phyloP scores from a whole-genome alignment of 257 asterid genomes.

The Nicotiana tabacum region DNA sequence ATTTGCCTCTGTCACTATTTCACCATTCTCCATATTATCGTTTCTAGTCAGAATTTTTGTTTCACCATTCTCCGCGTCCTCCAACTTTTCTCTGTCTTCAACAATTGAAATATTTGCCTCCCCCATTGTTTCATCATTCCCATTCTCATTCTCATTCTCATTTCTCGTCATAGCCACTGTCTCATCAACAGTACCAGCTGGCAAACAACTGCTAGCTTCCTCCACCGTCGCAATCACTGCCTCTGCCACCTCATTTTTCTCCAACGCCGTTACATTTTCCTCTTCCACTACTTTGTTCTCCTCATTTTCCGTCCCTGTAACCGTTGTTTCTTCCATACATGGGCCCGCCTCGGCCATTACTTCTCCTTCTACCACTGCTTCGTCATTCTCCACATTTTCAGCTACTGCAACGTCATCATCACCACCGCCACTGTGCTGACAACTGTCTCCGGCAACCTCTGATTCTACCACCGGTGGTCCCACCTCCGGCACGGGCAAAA shows the following conservation, averaged over 20 bases:
- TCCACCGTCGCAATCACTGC: neutral
- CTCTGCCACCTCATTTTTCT: constrained; percentile 9
- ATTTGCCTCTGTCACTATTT: neutral
- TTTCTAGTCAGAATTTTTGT: neutral
- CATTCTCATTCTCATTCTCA: neutral
- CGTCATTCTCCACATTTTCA: no score
- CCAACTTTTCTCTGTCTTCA: no score
- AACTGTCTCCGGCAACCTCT: neutral
- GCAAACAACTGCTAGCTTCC: neutral
- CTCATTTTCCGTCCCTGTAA: neutral
- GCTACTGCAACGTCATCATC: neutral
- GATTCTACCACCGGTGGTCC: neutral
- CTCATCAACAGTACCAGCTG: neutral
- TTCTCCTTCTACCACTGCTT: neutral
- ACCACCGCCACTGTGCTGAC: neutral
- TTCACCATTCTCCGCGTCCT: no score
- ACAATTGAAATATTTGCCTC: no score
- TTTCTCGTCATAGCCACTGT: neutral
- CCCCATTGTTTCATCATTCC: no score
- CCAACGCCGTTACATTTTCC: constrained; percentile 15
- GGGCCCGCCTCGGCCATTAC: constrained; percentile 5
- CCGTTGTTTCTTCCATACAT: no score
- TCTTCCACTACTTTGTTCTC: neutral
- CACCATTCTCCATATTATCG: neutral
- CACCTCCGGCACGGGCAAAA: neutral